These are phyloP conservation scores for Akanthomyces dipterigenus DNA, from an alignment of 2,329 filamentous ascomycete genomes.

Conservation along the genomic window DNA sequence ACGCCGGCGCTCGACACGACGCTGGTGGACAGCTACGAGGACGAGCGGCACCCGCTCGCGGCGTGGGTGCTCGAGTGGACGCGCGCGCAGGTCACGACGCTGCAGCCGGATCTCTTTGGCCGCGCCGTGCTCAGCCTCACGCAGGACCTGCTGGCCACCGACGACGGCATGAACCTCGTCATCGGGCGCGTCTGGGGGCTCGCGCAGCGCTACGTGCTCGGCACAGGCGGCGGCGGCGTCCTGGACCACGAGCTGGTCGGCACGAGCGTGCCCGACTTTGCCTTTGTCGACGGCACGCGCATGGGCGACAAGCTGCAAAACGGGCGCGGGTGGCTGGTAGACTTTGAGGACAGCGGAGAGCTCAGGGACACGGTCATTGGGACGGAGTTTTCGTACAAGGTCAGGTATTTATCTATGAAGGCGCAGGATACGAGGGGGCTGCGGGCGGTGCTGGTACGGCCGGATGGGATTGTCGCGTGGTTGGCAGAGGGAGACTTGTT, in stretches of 20 bases:
- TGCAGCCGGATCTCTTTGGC: constrained; percentile 22
- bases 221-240: constrained; percentile 13
- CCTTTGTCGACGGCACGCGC: constrained; percentile 20
- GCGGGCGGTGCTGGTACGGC: constrained; percentile 23
- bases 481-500: constrained; percentile 17
- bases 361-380: constrained; percentile 13
- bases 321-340: constrained; percentile 23
- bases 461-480: constrained; percentile 29
- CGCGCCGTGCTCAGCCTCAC: constrained; percentile 21
- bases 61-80: constrained; percentile 29
- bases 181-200: constrained; percentile 29
- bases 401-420: constrained; percentile 17
- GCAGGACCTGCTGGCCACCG: constrained; percentile 21
- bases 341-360: constrained; percentile 17
- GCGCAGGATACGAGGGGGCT: constrained; percentile 21
- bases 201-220: constrained; percentile 25
- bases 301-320: constrained; percentile 24
- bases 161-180: constrained; percentile 24
- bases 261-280: constrained; percentile 29
- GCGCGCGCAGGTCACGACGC: constrained; percentile 27
- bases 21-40: constrained; percentile 41
- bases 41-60: constrained; percentile 39
- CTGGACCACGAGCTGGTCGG: constrained; percentile 25
- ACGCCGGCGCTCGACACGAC: background rate
- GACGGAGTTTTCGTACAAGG: constrained; percentile 9